Evolutionary conservation across 345 rosid genomes (phyloP).

Genomic region (Acer negundo): DNA sequence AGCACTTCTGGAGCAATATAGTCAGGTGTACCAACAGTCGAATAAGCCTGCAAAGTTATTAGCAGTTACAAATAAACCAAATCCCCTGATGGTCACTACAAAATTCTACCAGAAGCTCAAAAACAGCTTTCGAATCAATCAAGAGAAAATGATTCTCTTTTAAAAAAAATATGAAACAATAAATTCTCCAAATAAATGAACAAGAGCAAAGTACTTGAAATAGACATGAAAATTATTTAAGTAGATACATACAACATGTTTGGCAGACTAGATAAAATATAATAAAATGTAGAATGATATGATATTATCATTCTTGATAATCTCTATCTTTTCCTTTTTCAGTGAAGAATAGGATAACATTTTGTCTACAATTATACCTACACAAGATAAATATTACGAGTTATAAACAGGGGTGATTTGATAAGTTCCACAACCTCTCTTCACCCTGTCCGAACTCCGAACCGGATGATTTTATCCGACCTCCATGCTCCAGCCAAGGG

Average conservation of each 20-base stretch:
- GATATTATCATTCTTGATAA: background rate
- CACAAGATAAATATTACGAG: background rate
- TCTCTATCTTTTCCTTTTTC: background rate
- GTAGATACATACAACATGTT: background rate
- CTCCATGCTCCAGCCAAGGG: background rate
- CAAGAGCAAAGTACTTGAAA: background rate
- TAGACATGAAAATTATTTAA: background rate
- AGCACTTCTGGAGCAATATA: constrained; percentile 97
- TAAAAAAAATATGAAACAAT: background rate
- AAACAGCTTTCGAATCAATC: background rate
- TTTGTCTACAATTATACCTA: background rate
- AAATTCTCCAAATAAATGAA: constrained; percentile 19
- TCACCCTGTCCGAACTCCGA: background rate
- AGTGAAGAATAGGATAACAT: background rate
- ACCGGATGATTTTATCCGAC: background rate
- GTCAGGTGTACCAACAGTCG: constrained; percentile 97
- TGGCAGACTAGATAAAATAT: background rate
- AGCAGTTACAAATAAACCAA: constrained; percentile 19
- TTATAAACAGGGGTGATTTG: background rate
- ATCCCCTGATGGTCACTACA: constrained; percentile 3
- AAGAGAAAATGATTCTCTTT: constrained; percentile 11
- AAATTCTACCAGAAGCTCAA: constrained; percentile 16
- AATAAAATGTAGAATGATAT: background rate
- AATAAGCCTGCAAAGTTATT: constrained; percentile 77
- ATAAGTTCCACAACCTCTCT: background rate